Base-by-base conservation (phyloP, 2,329 filamentous ascomycete genomes). In the Pyrenophora tritici-repentis region DNA sequence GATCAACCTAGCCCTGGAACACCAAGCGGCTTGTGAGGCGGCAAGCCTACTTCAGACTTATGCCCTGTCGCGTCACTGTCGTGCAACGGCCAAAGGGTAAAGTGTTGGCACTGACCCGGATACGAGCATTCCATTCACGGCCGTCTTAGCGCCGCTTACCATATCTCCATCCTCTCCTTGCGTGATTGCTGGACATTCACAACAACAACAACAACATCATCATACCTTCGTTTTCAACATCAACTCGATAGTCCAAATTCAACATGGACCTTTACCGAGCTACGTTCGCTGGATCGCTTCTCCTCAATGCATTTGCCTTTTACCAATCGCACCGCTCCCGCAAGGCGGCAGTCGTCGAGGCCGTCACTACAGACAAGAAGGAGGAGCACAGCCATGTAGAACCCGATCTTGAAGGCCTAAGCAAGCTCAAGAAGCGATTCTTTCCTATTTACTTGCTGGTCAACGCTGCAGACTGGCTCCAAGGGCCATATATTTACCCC, bases 401-500 rank as follows among this genome's bases (percentile, higher is more conserved):
- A 9, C 58, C 58, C 3, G 66, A 69, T 34, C 55, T 54, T 34
- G 60, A 70, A 34, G 65, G 68, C 32, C 59, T 73, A 20, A 58
- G 56, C 26, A 71, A 70, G 37, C 71, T 78, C 53, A 78, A 78
- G 61, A 63, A 61, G 48, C 59, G 66, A 13, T 79, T 77, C 66
- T 75, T 79, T 47, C 66, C 72, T n/a, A 76, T 76, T 6, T 79
- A 78, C 43, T 62, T 72, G 8, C 63, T 79, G 7, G 76, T 75
- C 8, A 73, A 75, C 56, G 74, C 73, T 26, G 75, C 77, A 14
- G 77, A 79, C 56, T 80, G 78, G 77, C 63, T 79, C 3, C 76
- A 80, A 64, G 75, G 78, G 1, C 78, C 79, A 4, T 78, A 80
- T 44, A 77, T 81, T 34, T 82, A 82, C 58, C 78, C 78, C 3